Evolutionary conservation across 352 stramenopile species (phyloP), one percentile per base, ranked within the genome.

Genomic region (Phytopythium oedochilum): DNA sequence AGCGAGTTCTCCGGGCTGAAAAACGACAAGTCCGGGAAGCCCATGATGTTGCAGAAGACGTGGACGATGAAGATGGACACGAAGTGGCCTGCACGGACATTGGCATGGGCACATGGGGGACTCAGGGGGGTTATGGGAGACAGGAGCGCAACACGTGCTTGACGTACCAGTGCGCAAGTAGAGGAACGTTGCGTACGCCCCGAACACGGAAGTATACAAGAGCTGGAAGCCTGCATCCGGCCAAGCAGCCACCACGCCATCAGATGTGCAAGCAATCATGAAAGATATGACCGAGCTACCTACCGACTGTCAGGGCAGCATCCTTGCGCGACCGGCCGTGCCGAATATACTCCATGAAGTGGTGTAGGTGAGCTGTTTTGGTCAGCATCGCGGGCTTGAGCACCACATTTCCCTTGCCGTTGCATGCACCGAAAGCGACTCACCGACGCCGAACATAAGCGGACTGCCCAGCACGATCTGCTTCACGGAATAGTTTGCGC

Each of bases 11-110:
- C 80, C 1, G 76, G 77, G 31, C 77, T 86, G 57, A 93, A 89
- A 59, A 96, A 96, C 15, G 75, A 79, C 38, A 96, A 55, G 47
- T 94, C 85, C 14, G 95, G 95, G 35, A 98, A 90, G 45, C 95
- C 95, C 91, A 98, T 97, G 55, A 94, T 73, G 63, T 98, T 98
- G 83, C 95, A 98, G 59, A 97, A 97, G 18, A 94, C 71, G 69
- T 98, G 96, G 38, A 92, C 82, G 8, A 95, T 53, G 49, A 96
- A 89, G 47, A 97, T 93, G 22, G 87, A 89, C 11, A 78, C 60
- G 52, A 98, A 88, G 55, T 94, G 83, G 31, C 85, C 85, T 95
- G 58, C 48, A 11, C 20, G 57, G 11, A 29, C n/a, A 25, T 31
- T 15, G 38, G 46, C 51, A 46, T 6, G 17, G 17, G 5, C 20